A percentile compares a stretch with the other conserved stretches of the same genome.
Evolutionary conservation across 2,329 filamentous ascomycete genomes (phyloP).

Genomic region (Beauveria scarabaeidicola): DNA sequence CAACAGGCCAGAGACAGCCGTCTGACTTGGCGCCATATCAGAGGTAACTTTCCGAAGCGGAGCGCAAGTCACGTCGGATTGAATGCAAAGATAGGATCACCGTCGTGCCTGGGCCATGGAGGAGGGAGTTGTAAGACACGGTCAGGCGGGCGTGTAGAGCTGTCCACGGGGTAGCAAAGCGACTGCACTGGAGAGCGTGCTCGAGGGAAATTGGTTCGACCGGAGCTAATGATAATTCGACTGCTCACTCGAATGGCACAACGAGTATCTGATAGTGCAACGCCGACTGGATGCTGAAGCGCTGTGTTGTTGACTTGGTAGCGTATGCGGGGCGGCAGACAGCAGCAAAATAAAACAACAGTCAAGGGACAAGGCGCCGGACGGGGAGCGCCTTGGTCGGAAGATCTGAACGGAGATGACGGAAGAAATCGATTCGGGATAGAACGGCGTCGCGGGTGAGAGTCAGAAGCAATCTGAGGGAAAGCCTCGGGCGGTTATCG

Average conservation of each 20-base stretch:
- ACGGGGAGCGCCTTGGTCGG: background rate
- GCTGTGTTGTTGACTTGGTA: background rate
- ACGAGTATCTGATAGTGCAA: background rate
- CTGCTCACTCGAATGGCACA: background rate
- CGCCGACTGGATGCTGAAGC: background rate
- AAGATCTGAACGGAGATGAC: background rate
- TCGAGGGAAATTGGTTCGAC: background rate
- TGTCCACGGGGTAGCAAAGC: background rate
- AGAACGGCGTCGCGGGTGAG: background rate
- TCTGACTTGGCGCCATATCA: constrained; percentile 45
- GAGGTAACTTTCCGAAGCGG: background rate
- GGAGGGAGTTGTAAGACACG: background rate
- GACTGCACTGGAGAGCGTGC: background rate
- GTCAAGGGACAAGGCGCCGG: background rate
- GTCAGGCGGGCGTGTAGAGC: background rate
- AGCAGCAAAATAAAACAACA: constrained; percentile 8
- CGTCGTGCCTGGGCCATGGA: constrained; percentile 7
- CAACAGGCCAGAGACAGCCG: constrained; percentile 42
- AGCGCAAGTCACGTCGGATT: background rate
- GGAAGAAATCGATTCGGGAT: background rate
- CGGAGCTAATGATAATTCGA: background rate
- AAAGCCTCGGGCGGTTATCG: background rate
- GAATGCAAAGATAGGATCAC: background rate
- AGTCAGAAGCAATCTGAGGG: background rate
- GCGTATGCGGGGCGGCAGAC: constrained; percentile 2